These are phyloP conservation scores for Brassica incana DNA, from an alignment of 345 rosid genomes.

Conservation along the genomic window DNA sequence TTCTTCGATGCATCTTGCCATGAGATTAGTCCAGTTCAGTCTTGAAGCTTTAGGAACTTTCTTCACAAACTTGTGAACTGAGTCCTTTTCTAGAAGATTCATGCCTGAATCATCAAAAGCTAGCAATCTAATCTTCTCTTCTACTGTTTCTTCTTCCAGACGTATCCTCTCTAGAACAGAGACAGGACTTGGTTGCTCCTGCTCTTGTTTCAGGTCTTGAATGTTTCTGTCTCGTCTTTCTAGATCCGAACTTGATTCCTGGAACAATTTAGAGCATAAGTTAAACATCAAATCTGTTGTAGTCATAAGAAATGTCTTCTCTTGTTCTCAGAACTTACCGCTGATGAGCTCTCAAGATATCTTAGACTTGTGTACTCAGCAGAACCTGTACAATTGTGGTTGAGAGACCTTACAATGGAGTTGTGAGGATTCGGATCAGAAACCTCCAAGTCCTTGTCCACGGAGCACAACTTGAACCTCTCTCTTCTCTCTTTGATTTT, in stretches of 20 bases:
- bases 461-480: conserved; percentile 27
- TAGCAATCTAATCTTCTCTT: conserved; percentile 27
- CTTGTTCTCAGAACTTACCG: conserved; percentile 36
- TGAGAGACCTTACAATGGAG: conserved; percentile 25
- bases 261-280: neutral
- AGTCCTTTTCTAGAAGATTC: conserved; percentile 24
- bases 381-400: conserved; percentile 18
- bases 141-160: conserved; percentile 46
- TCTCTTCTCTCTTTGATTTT: conserved; percentile 34
- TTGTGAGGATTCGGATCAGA: conserved; percentile 22
- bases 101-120: conserved; percentile 12
- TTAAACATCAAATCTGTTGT: neutral
- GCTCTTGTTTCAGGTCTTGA: conserved; percentile 5
- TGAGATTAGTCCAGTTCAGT: conserved; percentile 57
- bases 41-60: conserved; percentile 48
- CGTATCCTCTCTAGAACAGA: conserved; percentile 55
- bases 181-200: conserved; percentile 63
- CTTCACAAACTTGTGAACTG: conserved; percentile 43
- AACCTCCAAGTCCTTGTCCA: conserved; percentile 28
- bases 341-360: conserved; percentile 33
- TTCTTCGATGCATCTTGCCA: conserved; percentile 44
- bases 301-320: neutral
- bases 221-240: conserved; percentile 29
- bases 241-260: conserved; percentile 50
- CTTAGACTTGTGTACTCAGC: conserved; percentile 20